Evolutionary conservation across 345 rosid genomes (phyloP), one percentile per base, ranked within the genome.

Genomic region (Hevea brasiliensis): DNA sequence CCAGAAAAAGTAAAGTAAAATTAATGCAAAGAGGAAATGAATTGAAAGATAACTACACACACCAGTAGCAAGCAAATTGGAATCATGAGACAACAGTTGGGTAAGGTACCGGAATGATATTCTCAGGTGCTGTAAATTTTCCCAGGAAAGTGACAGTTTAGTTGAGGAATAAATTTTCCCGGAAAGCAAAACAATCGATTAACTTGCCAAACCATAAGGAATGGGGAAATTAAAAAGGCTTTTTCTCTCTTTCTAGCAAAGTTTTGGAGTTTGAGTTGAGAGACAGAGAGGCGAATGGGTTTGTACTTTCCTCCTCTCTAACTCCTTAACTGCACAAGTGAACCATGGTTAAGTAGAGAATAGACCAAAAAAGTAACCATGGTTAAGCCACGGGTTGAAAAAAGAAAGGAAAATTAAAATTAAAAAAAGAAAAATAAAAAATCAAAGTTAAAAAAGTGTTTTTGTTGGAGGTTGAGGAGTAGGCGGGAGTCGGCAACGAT

Each of bases 401-500:
- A 23, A 13, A 7, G 6, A 54, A 3, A 45, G 17, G 20, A 15
- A 29, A 21, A 21, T 8, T 72, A 11, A 44, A 61, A 4, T 3
- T 3, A 41, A 68, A 41, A 1, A 61, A 54, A 4, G 63, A 26
- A 32, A 10, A 29, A 55, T 1, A 0, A 11, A 0, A 35, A 44
- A 3, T 41, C 4, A 45, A 10, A n/a, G 7, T 26, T 29, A 1
- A 3, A 13, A 18, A 29, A 9, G 3, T 6, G 2, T n/a, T n/a
- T n/a, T n/a, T n/a, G n/a, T n/a, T n/a, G n/a, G 80, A 58, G 32
- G 80, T 76, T 74, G 84, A 78, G 83, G 29, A 67, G 77, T 62
- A 68, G 83, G 72, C 83, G 85, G n/a, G 85, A 78, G 82, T 74
- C 81, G 85, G 85, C 80, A 60, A 67, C 67, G 61, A 74, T 81